Evolutionary conservation across 495 filamentous ascomycete genomes (phyloP).

Genomic region (Penicillium mononematosum): DNA sequence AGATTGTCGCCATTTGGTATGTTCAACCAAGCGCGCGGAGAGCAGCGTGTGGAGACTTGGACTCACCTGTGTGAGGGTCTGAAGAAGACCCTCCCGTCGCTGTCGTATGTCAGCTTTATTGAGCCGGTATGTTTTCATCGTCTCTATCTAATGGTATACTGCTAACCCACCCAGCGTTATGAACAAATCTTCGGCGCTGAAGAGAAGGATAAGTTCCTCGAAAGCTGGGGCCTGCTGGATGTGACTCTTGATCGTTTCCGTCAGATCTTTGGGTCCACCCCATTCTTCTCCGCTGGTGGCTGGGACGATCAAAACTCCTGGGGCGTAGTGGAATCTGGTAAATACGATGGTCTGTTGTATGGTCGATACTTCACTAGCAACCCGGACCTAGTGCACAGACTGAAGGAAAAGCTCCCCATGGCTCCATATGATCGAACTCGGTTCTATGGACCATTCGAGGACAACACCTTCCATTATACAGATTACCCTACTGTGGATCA

Average conservation of each 20-base stretch:
- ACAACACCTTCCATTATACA: constrained; percentile 33
- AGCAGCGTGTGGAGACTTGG: constrained; percentile 45
- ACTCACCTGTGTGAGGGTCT: constrained; percentile 46
- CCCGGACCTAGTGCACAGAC: constrained; percentile 62
- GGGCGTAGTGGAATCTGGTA: constrained; percentile 43
- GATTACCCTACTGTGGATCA: constrained; percentile 29
- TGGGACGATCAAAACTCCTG: constrained; percentile 49
- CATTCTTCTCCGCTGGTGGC: constrained; percentile 49
- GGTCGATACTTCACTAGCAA: constrained; percentile 66
- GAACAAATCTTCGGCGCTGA: constrained; percentile 48
- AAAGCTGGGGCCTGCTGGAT: constrained; percentile 42
- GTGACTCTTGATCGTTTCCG: constrained; percentile 41
- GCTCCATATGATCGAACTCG: constrained; percentile 53
- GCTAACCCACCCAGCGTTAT: constrained; percentile 34
- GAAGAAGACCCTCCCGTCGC: constrained; percentile 44
- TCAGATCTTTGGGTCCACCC: constrained; percentile 46
- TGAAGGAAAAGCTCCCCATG: constrained; percentile 55
- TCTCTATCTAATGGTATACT: not conserved
- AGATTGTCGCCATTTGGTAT: constrained; percentile 50
- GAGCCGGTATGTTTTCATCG: constrained; percentile 41
- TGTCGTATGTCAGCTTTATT: constrained; percentile 55
- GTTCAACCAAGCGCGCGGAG: constrained; percentile 48
- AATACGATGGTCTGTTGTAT: constrained; percentile 50
- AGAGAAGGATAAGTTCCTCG: constrained; percentile 47
- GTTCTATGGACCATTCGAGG: constrained; percentile 57